These are phyloP conservation scores for Trichoderma oligosporum DNA, from an alignment of 2,329 filamentous ascomycete genomes.

Conservation along the genomic window DNA sequence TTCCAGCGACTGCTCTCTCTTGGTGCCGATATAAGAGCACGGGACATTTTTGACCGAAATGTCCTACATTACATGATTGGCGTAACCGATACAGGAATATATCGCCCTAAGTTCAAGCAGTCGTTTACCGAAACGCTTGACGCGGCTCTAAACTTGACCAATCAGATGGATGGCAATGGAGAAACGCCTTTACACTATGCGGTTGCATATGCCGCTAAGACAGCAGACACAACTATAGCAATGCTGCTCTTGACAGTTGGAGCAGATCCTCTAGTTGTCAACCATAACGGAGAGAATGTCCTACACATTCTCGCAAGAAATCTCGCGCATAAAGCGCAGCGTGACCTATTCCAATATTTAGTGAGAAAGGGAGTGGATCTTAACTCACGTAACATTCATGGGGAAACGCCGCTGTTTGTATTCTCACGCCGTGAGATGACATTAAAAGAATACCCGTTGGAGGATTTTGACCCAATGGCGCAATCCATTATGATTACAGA, in stretches of 20 bases:
- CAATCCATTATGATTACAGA: no score
- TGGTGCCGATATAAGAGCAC: slow-evolving; percentile 26
- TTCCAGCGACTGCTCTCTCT: slow-evolving; percentile 24
- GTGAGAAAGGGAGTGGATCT: slow-evolving; percentile 22
- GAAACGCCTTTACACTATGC: slow-evolving; percentile 28
- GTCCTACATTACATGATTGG: slow-evolving; percentile 24
- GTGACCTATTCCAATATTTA: slow-evolving; percentile 21
- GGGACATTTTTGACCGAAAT: slow-evolving; percentile 24
- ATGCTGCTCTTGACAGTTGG: slow-evolving; percentile 23
- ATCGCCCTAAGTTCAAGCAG: not conserved
- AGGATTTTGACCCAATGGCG: no score
- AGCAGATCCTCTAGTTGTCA: slow-evolving; percentile 20
- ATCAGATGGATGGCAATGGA: slow-evolving; percentile 24
- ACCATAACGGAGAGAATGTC: slow-evolving; percentile 21
- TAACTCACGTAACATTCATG: slow-evolving; percentile 24
- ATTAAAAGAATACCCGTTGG: no score
- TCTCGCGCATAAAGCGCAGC: not conserved
- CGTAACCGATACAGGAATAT: no score
- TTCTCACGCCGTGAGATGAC: not conserved
- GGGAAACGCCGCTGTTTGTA: slow-evolving; percentile 27
- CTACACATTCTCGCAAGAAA: slow-evolving; percentile 24
- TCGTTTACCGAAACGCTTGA: slow-evolving; percentile 15
- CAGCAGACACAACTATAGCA: not conserved
- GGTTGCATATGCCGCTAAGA: not conserved
- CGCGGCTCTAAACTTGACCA: slow-evolving; percentile 16